Conservation (phyloP, 169 alveolate genomes). For the Cyclospora cayetanensis region DNA sequence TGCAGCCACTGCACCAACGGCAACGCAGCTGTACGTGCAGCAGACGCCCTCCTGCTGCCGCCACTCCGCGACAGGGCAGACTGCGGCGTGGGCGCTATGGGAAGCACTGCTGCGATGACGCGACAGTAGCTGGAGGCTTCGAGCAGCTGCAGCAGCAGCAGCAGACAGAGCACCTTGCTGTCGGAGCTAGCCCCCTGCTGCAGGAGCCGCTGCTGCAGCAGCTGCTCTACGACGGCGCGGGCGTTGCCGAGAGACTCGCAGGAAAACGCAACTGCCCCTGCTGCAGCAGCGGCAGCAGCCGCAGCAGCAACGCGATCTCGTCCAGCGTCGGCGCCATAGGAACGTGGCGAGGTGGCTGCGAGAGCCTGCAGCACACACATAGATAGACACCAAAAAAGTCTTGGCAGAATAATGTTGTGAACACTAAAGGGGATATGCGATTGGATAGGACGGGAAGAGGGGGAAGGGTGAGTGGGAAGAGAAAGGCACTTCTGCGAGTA, state of each 20-base stretch:
- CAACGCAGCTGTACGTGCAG: neutral
- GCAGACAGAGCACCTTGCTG: conserved; percentile 38
- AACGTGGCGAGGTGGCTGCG: conserved; percentile 7
- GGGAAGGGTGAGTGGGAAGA: too few species aligned
- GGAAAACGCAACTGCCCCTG: conserved; percentile 33
- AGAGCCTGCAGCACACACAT: conserved; percentile 15
- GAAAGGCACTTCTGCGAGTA: too few species aligned
- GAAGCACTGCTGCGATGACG: conserved; percentile 1
- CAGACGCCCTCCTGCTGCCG: neutral
- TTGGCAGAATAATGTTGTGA: too few species aligned
- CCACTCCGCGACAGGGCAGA: too few species aligned
- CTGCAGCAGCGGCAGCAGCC: conserved; percentile 42
- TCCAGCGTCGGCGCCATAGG: neutral
- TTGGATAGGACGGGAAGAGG: too few species aligned
- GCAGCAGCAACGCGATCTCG: conserved; percentile 15
- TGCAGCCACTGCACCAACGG: neutral
- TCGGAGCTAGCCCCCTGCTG: neutral
- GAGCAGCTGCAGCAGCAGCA: conserved; percentile 23
- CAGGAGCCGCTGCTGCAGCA: conserved; percentile 47
- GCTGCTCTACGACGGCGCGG: conserved; percentile 29
- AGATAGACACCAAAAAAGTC: too few species aligned
- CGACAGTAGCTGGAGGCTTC: conserved; percentile 28
- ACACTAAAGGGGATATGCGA: too few species aligned
- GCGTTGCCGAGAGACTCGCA: conserved; percentile 19
- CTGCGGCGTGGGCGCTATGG: conserved; percentile 13